Base-by-base conservation (phyloP, 257 asterid genomes). In the Capsicum baccatum region DNA sequence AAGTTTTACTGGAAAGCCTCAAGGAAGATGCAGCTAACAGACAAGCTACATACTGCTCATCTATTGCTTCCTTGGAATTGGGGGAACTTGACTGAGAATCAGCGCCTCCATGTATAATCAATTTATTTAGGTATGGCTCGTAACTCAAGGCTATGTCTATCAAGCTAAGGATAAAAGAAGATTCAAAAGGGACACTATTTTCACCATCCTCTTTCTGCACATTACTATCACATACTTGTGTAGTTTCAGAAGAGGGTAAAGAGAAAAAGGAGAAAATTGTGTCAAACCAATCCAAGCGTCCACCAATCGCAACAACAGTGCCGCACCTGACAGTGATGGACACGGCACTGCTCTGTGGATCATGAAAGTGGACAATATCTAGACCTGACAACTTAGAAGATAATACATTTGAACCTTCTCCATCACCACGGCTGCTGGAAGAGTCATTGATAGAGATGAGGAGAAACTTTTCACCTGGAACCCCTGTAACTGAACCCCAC, bases 221-320 rank as follows among this genome's bases (percentile, higher is more conserved):
- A 89, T 76, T 85, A 81, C 79, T 74, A 79, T 88, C 89, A 90
- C 71, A 87, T 76, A 88, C 86, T 85, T 86, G 92, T 78, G 87
- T 93, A 88, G 85, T 54, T 84, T 89, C 92, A 81, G 91, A 80
- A 86, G 93, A 90, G 81, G 97, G 88, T 67, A 52, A 83, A 87
- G 82, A 82, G 89, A 97, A 95, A 87, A 94, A 93, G 86, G 94
- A 92, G 84, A 88, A 64, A 60, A 97, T 78, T 80, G 93, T 35
- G 67, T 83, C 92, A 89, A 94, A 90, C 99, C 99, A 97, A 92
- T 97, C 99, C 87, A 95, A 79, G 83, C 99, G 97, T 83, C 98
- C 98, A 80, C 98, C 99, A 66, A 82, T 74, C 60, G 99, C 98
- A 86, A 93, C 89, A 88, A 97, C 63, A 85, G 99, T 95, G 86